Evolutionary conservation across 305 asterid genomes (phyloP), one percentile per base, ranked within the genome.

Genomic region (Withania somnifera): DNA sequence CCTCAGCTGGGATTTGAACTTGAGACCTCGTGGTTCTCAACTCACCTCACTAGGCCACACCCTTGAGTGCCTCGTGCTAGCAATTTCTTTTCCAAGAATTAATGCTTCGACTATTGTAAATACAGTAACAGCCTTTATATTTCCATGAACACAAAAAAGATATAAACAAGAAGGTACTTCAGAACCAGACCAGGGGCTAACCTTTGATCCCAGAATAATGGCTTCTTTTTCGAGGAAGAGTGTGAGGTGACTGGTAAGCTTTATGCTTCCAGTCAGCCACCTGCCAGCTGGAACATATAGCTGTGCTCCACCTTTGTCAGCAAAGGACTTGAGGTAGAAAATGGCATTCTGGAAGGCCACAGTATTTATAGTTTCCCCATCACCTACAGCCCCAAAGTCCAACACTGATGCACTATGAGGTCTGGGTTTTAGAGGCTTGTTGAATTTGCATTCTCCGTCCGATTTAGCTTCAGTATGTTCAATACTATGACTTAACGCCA

Each of bases 141-240:
- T 50, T 68, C 77, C 15, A 69, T 13, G 15, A 73, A 9, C 42
- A 47, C 38, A 73, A 8, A 47, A 20, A 73, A 7, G n/a, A 15
- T 73, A 24, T 19, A 22, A 73, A 73, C 19, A 73, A 73, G 79
- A 40, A 14, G 17, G 58, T 45, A 73, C 42, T 7, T 73, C 79
- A 47, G 42, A 26, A 73, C 79, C 60, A 24, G 79, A 45, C 19
- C 17, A 42, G 24, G 30, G 11, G 13, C 73, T 2, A 83, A 93
- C 98, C 98, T 93, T 91, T 57, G 94, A 92, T 58, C 92, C 95
- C n/a, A 93, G 93, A 81, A 93, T 92, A 82, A 88, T 7, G 11
- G 98, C 97, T 22, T 85, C 80, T 82, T 83, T 85, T 60, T 82
- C 85, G 26, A 83, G 85, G 85, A 84, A 86, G 61, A 86, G 78